Evolutionary conservation across 805 yeast genomes (phyloP).

Genomic region (Yarrowia alimentaria): DNA sequence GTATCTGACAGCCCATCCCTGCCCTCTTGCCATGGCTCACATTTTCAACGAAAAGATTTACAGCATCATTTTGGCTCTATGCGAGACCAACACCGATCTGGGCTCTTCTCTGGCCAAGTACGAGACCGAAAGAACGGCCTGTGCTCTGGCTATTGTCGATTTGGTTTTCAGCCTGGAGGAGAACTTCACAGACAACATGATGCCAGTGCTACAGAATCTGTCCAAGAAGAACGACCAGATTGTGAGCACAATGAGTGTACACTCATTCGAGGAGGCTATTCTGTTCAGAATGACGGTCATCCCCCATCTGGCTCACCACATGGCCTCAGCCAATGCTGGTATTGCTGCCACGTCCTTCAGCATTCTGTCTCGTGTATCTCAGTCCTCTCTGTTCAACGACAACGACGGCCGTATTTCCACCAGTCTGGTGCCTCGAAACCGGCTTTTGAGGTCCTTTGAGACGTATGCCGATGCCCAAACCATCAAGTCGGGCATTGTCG

Average conservation of each 20-base stretch:
- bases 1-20: conserved; percentile 66
- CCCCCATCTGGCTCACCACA: conserved; percentile 71
- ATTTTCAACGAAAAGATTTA: conserved; percentile 61
- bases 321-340: conserved; percentile 53
- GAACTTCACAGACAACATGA: conserved; percentile 54
- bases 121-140: conserved; percentile 30
- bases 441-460: conserved; percentile 67
- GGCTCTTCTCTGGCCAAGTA: neutral
- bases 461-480: conserved; percentile 76
- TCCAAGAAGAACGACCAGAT: conserved; percentile 26
- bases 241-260: conserved; percentile 2
- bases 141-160: conserved; percentile 31
- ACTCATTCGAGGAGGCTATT: conserved; percentile 69
- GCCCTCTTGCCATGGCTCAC: conserved; percentile 60
- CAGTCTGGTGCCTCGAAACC: conserved; percentile 49
- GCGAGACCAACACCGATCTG: conserved; percentile 4
- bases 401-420: conserved; percentile 36
- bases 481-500: conserved; percentile 68
- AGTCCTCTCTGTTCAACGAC: conserved; percentile 49
- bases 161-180: conserved; percentile 47
- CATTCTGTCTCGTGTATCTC: conserved; percentile 53
- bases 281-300: conserved; percentile 67
- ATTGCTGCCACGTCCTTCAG: conserved; percentile 56
- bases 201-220: conserved; percentile 25
- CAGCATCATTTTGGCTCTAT: conserved; percentile 53